Conservation (phyloP, 2,329 filamentous ascomycete species). For the Penicillium psychrosexuale region DNA sequence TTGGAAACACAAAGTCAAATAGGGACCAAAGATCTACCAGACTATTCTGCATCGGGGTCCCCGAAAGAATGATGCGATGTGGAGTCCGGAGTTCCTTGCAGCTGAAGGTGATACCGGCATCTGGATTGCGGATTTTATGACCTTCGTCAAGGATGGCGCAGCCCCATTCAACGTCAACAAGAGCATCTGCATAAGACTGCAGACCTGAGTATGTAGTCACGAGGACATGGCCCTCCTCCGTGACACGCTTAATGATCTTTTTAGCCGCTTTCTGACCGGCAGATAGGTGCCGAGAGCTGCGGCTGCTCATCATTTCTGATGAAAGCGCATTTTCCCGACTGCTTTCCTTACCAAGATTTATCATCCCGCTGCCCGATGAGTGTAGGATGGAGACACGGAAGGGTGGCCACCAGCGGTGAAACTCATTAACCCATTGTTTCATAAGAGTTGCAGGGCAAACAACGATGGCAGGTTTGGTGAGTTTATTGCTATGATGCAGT, state of each 20-base stretch:
- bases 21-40: constrained; percentile 92
- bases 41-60: constrained; percentile 97
- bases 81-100: constrained; percentile 91
- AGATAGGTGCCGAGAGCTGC: constrained; percentile 36
- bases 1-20: constrained; percentile 96
- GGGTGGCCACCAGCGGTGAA: constrained; percentile 99
- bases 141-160: constrained; percentile 95
- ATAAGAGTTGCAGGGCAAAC: constrained; percentile 93
- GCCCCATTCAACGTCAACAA: constrained; percentile 83
- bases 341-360: constrained; percentile 66
- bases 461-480: constrained; percentile 81
- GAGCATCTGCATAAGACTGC: constrained; percentile 81
- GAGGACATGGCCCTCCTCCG: constrained; percentile 81
- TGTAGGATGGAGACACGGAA: constrained; percentile 92
- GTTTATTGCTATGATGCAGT: constrained; percentile 83
- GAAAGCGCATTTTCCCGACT: constrained; percentile 62
- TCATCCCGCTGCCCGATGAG: constrained; percentile 93
- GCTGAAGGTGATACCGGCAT: constrained; percentile 88
- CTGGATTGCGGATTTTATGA: constrained; percentile 96
- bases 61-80: constrained; percentile 88
- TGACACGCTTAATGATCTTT: constrained; percentile 77
- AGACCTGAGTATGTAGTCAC: constrained; percentile 95
- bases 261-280: constrained; percentile 67
- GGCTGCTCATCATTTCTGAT: constrained; percentile 53
- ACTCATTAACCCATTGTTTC: constrained; percentile 97